phyloP scores from a whole-genome alignment of 202 grass and related monocot species.

The Cymbopogon flexuosus region DNA sequence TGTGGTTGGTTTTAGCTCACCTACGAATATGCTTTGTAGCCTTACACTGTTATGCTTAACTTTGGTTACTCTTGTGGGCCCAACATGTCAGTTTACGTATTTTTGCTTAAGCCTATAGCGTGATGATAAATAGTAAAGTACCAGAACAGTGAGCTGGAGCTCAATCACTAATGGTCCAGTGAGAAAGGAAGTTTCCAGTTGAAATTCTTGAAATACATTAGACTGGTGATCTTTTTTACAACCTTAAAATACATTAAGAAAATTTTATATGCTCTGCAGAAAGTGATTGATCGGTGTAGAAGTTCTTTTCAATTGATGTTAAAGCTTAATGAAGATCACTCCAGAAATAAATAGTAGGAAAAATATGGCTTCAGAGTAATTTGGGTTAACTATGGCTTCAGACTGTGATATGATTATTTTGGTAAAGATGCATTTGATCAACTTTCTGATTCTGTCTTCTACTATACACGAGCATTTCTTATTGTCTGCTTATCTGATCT shows the following conservation, averaged over 20 bases:
- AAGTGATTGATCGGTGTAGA: neutral
- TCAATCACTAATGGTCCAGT: conserved; percentile 36
- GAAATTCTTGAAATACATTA: conserved; percentile 16
- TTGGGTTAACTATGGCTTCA: conserved; percentile 30
- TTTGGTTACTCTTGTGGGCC: neutral
- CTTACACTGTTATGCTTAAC: conserved; percentile 32
- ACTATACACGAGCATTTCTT: neutral
- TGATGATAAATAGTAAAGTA: conserved; percentile 14
- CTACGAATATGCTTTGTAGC: neutral
- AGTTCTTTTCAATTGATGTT: neutral
- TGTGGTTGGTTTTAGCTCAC: neutral
- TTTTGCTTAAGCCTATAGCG: conserved; percentile 20
- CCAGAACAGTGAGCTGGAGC: conserved; percentile 30
- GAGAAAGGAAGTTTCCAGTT: conserved; percentile 40
- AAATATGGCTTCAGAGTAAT: conserved; percentile 20
- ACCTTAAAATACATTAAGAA: conserved; percentile 41
- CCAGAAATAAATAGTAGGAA: neutral
- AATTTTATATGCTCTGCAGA: conserved; percentile 38
- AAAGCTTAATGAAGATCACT: neutral
- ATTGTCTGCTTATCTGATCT: neutral
- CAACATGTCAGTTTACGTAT: neutral
- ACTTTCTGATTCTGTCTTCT: conserved; percentile 24
- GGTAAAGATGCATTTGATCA: conserved; percentile 44
- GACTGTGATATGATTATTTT: conserved; percentile 42
- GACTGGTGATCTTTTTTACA: conserved; percentile 40